A percentile compares a stretch with the other conserved stretches of the same genome.
Conservation (phyloP, 2,329 filamentous ascomycete genomes). For the Diaporthe humulicola region DNA sequence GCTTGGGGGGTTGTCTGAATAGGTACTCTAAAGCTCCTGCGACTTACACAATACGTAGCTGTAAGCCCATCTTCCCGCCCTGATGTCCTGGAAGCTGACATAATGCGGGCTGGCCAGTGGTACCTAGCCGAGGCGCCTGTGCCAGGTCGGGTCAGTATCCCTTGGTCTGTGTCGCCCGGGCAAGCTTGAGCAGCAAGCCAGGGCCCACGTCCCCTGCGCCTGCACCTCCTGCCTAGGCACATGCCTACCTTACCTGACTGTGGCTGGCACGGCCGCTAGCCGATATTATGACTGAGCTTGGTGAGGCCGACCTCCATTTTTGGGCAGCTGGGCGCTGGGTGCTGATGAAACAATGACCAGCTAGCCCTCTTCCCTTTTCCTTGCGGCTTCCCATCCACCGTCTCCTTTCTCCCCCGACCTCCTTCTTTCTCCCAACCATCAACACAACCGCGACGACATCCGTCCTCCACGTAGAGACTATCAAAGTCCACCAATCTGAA, state of each 20-base stretch:
- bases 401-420: constrained; percentile 42
- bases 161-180: not conserved
- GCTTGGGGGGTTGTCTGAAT: not conserved
- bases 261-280: constrained; percentile 29
- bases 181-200: too few relatives aligned
- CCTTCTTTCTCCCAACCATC: constrained; percentile 44
- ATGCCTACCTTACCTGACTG: not conserved
- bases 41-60: constrained; percentile 35
- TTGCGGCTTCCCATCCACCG: constrained; percentile 32
- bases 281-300: constrained; percentile 29
- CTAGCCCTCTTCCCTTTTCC: constrained; percentile 37
- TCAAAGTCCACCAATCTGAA: constrained; percentile 28
- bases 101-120: constrained; percentile 8
- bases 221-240: constrained; percentile 1
- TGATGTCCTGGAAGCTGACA: constrained; percentile 25
- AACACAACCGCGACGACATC: constrained; percentile 39
- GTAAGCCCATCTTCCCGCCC: not conserved
- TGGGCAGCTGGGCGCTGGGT: constrained; percentile 33
- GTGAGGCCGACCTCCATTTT: constrained; percentile 25
- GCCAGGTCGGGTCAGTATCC: constrained; percentile 14
- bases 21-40: constrained; percentile 1
- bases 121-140: constrained; percentile 2
- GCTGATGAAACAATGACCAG: constrained; percentile 37
- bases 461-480: constrained; percentile 35
- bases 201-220: not conserved